A percentile compares a stretch with the other conserved stretches of the same genome.
Conservation (phyloP, 805 yeast species). For the Saturnispora hagleri region DNA sequence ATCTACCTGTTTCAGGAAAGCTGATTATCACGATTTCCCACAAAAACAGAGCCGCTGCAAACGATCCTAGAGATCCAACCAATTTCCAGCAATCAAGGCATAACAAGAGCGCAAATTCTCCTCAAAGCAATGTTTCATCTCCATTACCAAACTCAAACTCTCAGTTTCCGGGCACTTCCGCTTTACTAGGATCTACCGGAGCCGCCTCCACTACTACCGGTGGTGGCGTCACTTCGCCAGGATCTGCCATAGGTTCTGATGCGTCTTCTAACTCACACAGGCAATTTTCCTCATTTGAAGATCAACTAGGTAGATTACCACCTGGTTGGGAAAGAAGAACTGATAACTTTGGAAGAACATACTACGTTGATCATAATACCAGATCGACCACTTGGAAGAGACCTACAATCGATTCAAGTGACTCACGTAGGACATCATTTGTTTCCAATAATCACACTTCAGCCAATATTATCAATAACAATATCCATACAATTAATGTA, state of each 20-base stretch:
- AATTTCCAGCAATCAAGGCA: constrained; percentile 13
- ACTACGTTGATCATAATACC: constrained; percentile 95
- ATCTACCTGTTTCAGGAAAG: constrained; percentile 88
- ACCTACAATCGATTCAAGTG: constrained; percentile 77
- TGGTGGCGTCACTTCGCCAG: constrained; percentile 18
- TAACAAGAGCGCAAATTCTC: not conserved
- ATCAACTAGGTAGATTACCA: constrained; percentile 91
- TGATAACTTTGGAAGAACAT: constrained; percentile 93
- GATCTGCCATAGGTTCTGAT: constrained; percentile 17
- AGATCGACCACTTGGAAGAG: constrained; percentile 99
- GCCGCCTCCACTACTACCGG: constrained; percentile 11
- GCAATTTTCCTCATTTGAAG: constrained; percentile 90
- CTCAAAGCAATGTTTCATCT: not conserved
- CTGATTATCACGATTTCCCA: constrained; percentile 68
- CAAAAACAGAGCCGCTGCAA: constrained; percentile 17
- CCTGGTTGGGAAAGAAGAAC: constrained; percentile 99
- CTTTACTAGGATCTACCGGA: not conserved
- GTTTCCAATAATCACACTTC: constrained; percentile 20
- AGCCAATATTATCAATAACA: constrained; percentile 13
- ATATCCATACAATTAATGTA: constrained; percentile 12
- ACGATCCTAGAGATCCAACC: constrained; percentile 26
- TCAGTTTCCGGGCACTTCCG: not conserved
- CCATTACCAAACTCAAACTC: constrained; percentile 3
- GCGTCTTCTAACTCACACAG: constrained; percentile 29
- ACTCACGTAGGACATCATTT: constrained; percentile 38